These are phyloP conservation scores for Leishmania braziliensis DNA, from an alignment of 208 protist genomes.

Conservation along the genomic window DNA sequence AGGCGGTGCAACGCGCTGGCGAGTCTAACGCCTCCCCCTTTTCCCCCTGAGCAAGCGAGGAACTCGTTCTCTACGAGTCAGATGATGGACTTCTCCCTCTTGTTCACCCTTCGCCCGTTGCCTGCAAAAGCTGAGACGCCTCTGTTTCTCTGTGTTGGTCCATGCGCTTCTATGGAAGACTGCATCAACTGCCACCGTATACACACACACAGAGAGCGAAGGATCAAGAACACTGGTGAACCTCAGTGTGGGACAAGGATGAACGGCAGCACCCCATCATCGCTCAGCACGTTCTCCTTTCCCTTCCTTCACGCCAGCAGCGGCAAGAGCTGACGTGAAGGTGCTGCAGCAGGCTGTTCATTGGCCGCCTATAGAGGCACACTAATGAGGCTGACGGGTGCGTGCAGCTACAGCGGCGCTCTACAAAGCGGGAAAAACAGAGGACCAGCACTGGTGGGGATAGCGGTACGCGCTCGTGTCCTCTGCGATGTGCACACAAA, in stretches of 20 bases:
- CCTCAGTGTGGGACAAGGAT: neutral
- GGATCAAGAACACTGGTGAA: neutral
- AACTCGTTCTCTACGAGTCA: neutral
- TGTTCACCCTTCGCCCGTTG: neutral
- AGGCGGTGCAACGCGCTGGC: conserved; percentile 24
- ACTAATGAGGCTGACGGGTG: neutral
- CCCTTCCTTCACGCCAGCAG: neutral
- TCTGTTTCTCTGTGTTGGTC: neutral
- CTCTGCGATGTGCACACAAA: neutral
- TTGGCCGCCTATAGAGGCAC: neutral
- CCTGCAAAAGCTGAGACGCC: neutral
- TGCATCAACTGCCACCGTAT: neutral
- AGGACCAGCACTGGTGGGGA: neutral
- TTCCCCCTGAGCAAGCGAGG: neutral
- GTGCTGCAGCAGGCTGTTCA: neutral
- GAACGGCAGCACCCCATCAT: neutral
- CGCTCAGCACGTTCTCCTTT: neutral
- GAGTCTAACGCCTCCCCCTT: neutral
- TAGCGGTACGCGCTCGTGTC: neutral
- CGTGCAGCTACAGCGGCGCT: neutral
- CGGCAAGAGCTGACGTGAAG: neutral
- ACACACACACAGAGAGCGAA: neutral
- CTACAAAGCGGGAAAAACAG: neutral
- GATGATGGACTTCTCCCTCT: neutral
- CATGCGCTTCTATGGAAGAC: neutral